Evolutionary conservation across 768 basidiomycete genomes (phyloP), one percentile per base, ranked within the genome.

Genomic region (Lactarius vividus): DNA sequence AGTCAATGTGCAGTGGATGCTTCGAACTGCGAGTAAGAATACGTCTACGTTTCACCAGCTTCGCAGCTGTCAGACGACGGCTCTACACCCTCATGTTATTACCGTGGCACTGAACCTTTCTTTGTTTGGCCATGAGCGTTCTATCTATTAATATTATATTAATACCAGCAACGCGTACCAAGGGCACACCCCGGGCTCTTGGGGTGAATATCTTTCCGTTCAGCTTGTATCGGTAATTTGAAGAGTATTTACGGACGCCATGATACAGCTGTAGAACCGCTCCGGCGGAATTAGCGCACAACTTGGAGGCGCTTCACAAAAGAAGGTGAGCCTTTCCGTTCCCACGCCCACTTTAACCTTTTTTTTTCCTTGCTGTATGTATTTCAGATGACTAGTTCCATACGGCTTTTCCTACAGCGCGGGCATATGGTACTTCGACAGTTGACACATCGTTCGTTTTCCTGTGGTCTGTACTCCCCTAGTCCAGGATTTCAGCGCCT

Each of bases 241-340:
- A 49, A 54, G 39, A 18, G 28, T 52, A 29, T 29, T 33, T 2
- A 35, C 20, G 13, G 52, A 29, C 44, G n/a, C 10, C 16, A 11
- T n/a, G 49, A 28, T 29, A 8, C 31, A n/a, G 37, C 13, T 18
- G 37, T 59, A 28, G 26, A 26, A 23, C 49, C 3, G 26, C 20
- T 8, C 16, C 23, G 23, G 63, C 63, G 57, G 63, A n/a, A 37
- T 64, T 59, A 15, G 28, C 31, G 37, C 56, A 52, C 28, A 15
- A 31, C 28, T 15, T 2, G 15, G 44, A 35, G 11, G 31, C 18
- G 10, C n/a, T 26, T 4, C 33, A 29, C 42, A 44, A 35, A 29
- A 63, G 9, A 39, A 44, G 18, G 13, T 20, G 11, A 6, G 9
- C 20, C 28, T 42, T 33, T 28, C 35, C 18, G 13, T 29, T 58